Base-by-base conservation (phyloP, 1,139 yeast species). In the Spathaspora sp. region DNA sequence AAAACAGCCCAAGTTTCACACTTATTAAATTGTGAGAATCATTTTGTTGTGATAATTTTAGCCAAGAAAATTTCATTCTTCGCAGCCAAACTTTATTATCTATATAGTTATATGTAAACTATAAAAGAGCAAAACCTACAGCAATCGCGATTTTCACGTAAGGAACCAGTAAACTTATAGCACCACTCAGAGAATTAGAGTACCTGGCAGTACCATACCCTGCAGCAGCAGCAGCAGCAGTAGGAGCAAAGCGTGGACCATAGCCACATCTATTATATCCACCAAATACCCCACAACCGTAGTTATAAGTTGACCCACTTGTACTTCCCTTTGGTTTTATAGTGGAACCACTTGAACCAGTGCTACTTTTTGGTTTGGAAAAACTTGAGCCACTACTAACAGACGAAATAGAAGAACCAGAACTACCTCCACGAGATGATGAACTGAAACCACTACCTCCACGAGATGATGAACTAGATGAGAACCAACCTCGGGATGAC, bases 161-260 rank as follows among this genome's bases (percentile, higher is more conserved):
- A 6, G 36, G 36, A 31, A 31, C 18, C 36, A 13, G 36, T 18
- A 37, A 2, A 7, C 7, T 16, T 18, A 26, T n/a, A 3, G 39
- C 39, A 17, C 39, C 18, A 18, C 39, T 20, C 24, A 37, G 39
- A 37, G 39, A 37, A 24, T 37, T 37, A 26, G 43, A 47, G 43
- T 47, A 48, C 31, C 49, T 34, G 8, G 52, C 38, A 25, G 52
- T 44, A 18, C 49, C 52, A 41, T 48, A 50, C 2, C 52, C 52
- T 6, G 51, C 52, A 11, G 47, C 49, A 7, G 52, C 52, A 7
- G 52, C 51, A n/a, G 42, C 43, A n/a, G 51, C 49, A 7, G 50
- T 42, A 6, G 52, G 52, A 1, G 52, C 52, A 39, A 42, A 50
- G 33, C 42, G 48, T 23, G 45, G 43, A 18, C 52, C 52, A 38